Percentiles rank a stretch among this genome's conserved stretches.
Conservation (phyloP, 495 filamentous ascomycete genomes). For the Podospora australis region DNA sequence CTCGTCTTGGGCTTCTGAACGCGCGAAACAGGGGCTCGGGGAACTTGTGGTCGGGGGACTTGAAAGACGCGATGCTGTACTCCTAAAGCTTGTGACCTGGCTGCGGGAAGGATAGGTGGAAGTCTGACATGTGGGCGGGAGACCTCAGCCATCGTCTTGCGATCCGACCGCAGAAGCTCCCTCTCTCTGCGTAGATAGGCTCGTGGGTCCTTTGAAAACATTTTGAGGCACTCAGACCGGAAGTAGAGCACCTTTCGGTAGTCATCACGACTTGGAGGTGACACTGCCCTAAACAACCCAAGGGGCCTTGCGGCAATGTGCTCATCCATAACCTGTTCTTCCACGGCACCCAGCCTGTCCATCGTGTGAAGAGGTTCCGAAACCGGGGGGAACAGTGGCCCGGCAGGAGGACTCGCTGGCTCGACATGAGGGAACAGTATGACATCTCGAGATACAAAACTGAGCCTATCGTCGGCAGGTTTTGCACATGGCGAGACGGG, state of each 20-base stretch:
- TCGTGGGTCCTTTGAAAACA: constrained; percentile 51
- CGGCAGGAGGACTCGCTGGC: constrained; percentile 40
- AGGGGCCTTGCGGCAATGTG: constrained; percentile 61
- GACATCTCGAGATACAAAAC: constrained; percentile 28
- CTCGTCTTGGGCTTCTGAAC: constrained; percentile 33
- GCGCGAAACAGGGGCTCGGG: constrained; percentile 42
- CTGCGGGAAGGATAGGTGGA: constrained; percentile 37
- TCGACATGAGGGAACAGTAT: constrained; percentile 52
- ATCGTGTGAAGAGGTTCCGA: constrained; percentile 34
- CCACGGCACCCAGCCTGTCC: constrained; percentile 28
- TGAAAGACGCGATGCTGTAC: too few relatives aligned
- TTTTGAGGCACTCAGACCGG: constrained; percentile 55
- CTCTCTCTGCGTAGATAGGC: constrained; percentile 60
- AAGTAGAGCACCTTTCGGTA: constrained; percentile 63
- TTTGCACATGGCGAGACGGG: constrained; percentile 60
- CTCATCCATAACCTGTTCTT: constrained; percentile 45
- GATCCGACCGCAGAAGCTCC: constrained; percentile 48
- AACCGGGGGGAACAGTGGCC: constrained; percentile 50
- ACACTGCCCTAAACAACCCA: constrained; percentile 46
- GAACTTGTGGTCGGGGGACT: constrained; percentile 25
- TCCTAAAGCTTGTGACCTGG: too few relatives aligned
- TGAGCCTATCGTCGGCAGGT: constrained; percentile 46
- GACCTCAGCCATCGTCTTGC: constrained; percentile 24
- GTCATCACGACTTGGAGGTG: constrained; percentile 62
- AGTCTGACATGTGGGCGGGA: constrained; percentile 24